Conservation (phyloP, 129 eudicot genomes). For the Helianthus annuus region DNA sequence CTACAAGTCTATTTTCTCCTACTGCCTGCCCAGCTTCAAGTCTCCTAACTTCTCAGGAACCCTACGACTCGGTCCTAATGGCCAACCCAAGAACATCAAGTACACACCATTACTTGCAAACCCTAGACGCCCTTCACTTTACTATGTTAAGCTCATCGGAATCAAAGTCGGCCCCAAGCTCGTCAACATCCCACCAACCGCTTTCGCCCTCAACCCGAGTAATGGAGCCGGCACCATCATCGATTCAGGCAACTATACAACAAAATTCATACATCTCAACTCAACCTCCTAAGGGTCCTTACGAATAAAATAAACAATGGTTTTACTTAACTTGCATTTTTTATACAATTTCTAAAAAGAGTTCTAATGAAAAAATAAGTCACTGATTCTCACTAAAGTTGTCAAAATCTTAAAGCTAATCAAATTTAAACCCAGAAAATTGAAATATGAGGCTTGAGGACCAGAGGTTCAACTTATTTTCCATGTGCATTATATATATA, state of each 20-base stretch:
- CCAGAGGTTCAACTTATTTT: no score
- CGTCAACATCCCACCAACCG: slow-evolving; percentile 60
- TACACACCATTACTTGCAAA: slow-evolving; percentile 69
- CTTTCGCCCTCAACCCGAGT: slow-evolving; percentile 62
- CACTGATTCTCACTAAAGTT: no score
- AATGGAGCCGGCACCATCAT: slow-evolving; percentile 84
- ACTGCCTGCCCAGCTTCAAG: slow-evolving; percentile 80
- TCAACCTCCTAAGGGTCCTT: no score
- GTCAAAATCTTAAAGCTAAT: no score
- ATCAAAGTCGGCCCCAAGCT: slow-evolving; percentile 66
- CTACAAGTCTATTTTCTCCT: slow-evolving; percentile 75
- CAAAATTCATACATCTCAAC: no score
- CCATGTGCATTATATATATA: no score
- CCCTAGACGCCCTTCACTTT: slow-evolving; percentile 80
- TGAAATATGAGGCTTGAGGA: background rate
- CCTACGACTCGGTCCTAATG: slow-evolving; percentile 64
- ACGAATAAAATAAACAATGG: no score
- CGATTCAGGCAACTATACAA: slow-evolving; percentile 57
- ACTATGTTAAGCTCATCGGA: slow-evolving; percentile 67
- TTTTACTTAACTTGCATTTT: no score
- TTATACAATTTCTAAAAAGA: no score
- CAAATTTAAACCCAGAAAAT: no score
- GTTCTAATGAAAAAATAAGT: no score
- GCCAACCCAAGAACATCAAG: slow-evolving; percentile 71
- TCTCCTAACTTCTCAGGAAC: slow-evolving; percentile 70